Evolutionary conservation across 352 stramenopile species (phyloP), one percentile per base, ranked within the genome.

Genomic region (Pythium scleroteichum): DNA sequence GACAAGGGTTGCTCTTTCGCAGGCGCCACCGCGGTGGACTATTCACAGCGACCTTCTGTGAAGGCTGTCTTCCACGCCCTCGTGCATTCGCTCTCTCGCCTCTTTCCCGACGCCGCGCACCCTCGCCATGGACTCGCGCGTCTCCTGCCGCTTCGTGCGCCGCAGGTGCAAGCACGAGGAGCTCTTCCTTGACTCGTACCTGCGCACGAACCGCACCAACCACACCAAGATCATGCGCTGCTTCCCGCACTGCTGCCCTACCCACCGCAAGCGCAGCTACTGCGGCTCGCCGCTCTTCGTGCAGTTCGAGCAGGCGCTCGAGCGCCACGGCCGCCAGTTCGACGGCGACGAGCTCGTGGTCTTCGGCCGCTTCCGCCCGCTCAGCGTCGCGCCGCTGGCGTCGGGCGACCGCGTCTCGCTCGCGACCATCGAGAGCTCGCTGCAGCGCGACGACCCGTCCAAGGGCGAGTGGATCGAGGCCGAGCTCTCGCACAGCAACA

Each of bases 241-340:
- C 53, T 83, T 83, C 58, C 72, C 75, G 5, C 72, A 84, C 41
- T 84, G 72, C 55, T 79, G 75, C 44, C 72, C 71, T 8, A 64
- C 69, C 20, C 69, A 80, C 52, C 45, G 73, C 0, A 53, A 67
- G 42, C 72, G 72, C 2, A 76, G 72, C 56, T 84, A 80, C 63
- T 80, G 72, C 50, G 75, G 75, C 26, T 69, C 58, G 17, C 74
- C 72, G 7, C 40, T 84, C n/a, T 64, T 79, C 46, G 10, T 80
- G 0, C 55, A 50, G 24, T 29, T 66, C 22, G 58, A 59, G 19
- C 17, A 44, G 38, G 29, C 29, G 29, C 29, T 44, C 38, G 38
- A 17, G 7, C 38, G 38, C 13, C 38, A 44, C 38, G 38, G 38
- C 6, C 29, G 29, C 29, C 29, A 35, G 38, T 20, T 44, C 4